Percentiles rank a stretch among this genome's conserved stretches.
These are phyloP conservation scores for Penicillium freii DNA, from an alignment of 2,329 filamentous ascomycete genomes.

Conservation along the genomic window DNA sequence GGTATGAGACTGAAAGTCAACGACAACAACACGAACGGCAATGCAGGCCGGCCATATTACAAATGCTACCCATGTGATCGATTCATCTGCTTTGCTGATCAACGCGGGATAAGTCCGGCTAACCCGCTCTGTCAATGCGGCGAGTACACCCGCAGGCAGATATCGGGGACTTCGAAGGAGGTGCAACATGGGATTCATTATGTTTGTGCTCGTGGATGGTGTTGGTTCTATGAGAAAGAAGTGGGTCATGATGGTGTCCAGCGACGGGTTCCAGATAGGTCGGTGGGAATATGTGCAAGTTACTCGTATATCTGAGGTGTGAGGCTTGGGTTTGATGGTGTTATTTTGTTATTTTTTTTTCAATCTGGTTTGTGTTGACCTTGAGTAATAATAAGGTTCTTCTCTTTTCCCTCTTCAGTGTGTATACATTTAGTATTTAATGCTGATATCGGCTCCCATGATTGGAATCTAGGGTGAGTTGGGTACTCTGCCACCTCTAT, in stretches of 20 bases:
- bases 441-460: background rate
- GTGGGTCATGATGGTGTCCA: background rate
- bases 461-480: background rate
- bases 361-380: background rate
- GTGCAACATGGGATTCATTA: slow-evolving; percentile 6
- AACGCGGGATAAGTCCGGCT: slow-evolving; percentile 2
- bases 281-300: background rate
- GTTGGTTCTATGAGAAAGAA: slow-evolving; percentile 1
- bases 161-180: background rate
- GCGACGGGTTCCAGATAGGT: background rate
- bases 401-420: too few relatives aligned
- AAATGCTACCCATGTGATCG: background rate
- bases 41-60: slow-evolving; percentile 3
- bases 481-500: background rate
- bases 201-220: slow-evolving; percentile 8
- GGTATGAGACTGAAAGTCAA: background rate
- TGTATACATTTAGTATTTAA: background rate
- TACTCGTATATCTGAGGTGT: background rate
- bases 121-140: slow-evolving; percentile 10
- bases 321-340: background rate
- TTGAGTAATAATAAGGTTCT: background rate
- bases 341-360: background rate
- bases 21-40: background rate
- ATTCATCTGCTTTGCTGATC: slow-evolving; percentile 10
- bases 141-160: slow-evolving; percentile 4